Base-by-base conservation (phyloP, 2,329 filamentous ascomycete genomes). In the Pestalotiopsis sp. region DNA sequence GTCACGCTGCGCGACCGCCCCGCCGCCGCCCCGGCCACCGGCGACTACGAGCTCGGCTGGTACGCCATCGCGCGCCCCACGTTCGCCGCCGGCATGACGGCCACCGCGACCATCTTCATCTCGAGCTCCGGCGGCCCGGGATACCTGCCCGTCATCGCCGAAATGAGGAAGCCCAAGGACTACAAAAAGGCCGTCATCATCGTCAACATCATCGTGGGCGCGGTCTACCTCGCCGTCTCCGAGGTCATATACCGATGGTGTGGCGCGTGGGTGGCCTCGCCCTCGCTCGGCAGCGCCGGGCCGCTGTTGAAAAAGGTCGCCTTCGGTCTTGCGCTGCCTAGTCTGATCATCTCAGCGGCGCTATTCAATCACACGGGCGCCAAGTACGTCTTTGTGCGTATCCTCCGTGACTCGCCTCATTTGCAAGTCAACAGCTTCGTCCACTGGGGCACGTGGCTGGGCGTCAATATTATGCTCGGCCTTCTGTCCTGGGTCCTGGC, bases 161-260 rank as follows among this genome's bases (percentile, higher is more conserved):
- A 64, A 12, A 64, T 64, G 62, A 13, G 49, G 39, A 64, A 64
- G 38, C 62, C 62, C 20, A 49, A 64, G 62, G 62, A 64, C 39
- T 64, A 64, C 62, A 64, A 64, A 13, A 36, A 23, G 39, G 62
- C 62, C 23, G 41, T 64, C 0, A 27, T 64, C 2, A 23, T 64
- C 6, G 17, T 23, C 38, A 39, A 39, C 62, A 20, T 64, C 41
- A 52, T 64, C 20, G 62, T 64, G 0, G 62, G 38, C 41, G 38
- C 62, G 1, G 62, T 64, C 20, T 64, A 64, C 0, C 85, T 84
- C 0, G 86, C 87, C 1, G 91, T 90, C 73, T 78, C 91, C 1
- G 87, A 88, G 4, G 86, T 91, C 67, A 91, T 91, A 65, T 91
- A 91, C 78, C 81, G 82, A 49, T 91, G 83, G 81, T 90, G 88